Evolutionary conservation across 2,329 filamentous ascomycete genomes (phyloP).

Genomic region (Talaromyces sp.): DNA sequence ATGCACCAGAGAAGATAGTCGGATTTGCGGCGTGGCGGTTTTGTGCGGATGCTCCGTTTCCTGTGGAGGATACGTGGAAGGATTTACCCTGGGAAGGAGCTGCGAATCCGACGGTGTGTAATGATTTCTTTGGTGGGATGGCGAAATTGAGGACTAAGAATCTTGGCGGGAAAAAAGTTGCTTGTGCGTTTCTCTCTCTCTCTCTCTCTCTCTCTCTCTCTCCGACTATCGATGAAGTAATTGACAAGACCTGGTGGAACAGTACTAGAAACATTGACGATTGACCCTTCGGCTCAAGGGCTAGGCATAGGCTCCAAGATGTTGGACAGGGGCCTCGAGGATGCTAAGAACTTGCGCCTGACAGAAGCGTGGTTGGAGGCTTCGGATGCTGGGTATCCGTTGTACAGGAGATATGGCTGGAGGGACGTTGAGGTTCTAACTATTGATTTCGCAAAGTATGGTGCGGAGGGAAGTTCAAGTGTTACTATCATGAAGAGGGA

Average conservation of each 20-base stretch:
- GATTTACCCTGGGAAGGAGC: constrained; percentile 9
- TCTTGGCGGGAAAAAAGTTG: constrained; percentile 16
- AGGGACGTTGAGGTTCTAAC: neutral
- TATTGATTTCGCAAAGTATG: constrained; percentile 14
- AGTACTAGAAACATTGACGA: constrained; percentile 12
- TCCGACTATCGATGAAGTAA: neutral
- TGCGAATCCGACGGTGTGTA: constrained; percentile 13
- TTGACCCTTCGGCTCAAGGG: constrained; percentile 11
- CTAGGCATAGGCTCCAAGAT: constrained; percentile 12
- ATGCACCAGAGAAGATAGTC: neutral
- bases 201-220: neutral
- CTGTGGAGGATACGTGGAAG: constrained; percentile 12
- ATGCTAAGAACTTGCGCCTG: constrained; percentile 3
- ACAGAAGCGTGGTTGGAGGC: constrained; percentile 14
- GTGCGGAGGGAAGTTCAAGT: neutral
- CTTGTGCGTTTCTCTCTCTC: constrained; percentile 2
- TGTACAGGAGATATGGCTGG: constrained; percentile 17
- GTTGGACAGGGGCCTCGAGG: constrained; percentile 11
- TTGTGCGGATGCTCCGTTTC: constrained; percentile 10
- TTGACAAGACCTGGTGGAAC: neutral
- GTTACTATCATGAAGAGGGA: constrained; percentile 11
- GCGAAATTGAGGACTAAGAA: constrained; percentile 3
- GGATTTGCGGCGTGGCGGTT: constrained; percentile 12
- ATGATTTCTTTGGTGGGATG: constrained; percentile 16
- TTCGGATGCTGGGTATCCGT: constrained; percentile 3